A percentile compares a stretch with the other conserved stretches of the same genome.
phyloP scores from a whole-genome alignment of 2,329 filamentous ascomycete genomes.

The Aspergillus awamori region DNA sequence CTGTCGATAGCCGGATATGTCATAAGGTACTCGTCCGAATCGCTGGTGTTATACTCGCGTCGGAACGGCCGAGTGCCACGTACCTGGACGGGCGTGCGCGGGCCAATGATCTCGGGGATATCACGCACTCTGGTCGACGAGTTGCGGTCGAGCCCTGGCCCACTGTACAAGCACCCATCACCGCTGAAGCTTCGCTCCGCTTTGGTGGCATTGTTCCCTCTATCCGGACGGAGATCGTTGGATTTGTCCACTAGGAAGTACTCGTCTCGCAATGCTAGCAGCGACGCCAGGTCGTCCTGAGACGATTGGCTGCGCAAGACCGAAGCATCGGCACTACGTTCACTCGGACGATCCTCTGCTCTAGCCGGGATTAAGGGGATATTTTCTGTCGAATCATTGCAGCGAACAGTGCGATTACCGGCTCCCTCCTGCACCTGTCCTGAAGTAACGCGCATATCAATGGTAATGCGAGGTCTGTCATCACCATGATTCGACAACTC shows the following conservation, averaged over 20 bases:
- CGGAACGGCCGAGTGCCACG: slow-evolving; percentile 7
- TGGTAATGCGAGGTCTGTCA: background rate
- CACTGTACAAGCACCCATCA: slow-evolving; percentile 27
- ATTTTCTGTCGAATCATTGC: background rate
- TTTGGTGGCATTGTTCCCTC: slow-evolving; percentile 30
- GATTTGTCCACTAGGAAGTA: slow-evolving; percentile 35
- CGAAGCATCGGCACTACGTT: slow-evolving; percentile 22
- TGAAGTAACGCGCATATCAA: background rate
- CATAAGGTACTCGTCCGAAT: slow-evolving; percentile 28
- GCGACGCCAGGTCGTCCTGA: slow-evolving; percentile 23
- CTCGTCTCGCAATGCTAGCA: slow-evolving; percentile 27
- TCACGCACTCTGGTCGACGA: slow-evolving; percentile 20
- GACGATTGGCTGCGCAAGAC: slow-evolving; percentile 15
- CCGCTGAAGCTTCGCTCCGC: slow-evolving; percentile 17
- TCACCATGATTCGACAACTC: background rate
- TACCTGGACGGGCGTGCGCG: slow-evolving; percentile 12
- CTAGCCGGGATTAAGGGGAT: background rate
- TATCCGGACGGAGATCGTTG: slow-evolving; percentile 25
- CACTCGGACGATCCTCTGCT: slow-evolving; percentile 8
- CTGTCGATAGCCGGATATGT: slow-evolving; percentile 24
- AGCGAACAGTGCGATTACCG: background rate
- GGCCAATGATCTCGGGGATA: slow-evolving; percentile 26
- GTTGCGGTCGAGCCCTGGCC: slow-evolving; percentile 24
- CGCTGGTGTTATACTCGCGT: slow-evolving; percentile 22
- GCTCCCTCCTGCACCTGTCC: background rate